These are phyloP conservation scores for Epichloe uncinata DNA, from an alignment of 2,329 filamentous ascomycete genomes.

Conservation along the genomic window DNA sequence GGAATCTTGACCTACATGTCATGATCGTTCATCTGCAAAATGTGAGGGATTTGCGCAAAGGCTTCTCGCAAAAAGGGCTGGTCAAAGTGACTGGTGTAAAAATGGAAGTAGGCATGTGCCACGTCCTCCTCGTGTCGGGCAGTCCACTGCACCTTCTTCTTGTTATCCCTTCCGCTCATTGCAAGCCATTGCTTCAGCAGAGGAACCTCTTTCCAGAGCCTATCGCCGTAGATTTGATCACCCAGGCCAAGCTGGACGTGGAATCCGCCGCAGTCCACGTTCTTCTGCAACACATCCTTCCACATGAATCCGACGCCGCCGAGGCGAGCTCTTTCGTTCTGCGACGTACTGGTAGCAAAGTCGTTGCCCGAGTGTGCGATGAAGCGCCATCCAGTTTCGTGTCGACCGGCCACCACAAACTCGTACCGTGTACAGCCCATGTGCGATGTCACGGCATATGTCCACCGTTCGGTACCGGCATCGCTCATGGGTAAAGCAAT, in stretches of 20 bases:
- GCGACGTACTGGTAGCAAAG: conserved; percentile 76
- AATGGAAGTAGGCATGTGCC: conserved; percentile 94
- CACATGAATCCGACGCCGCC: conserved; percentile 94
- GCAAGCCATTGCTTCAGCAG: conserved; percentile 89
- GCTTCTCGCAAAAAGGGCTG: conserved; percentile 89
- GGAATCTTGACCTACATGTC: conserved; percentile 63
- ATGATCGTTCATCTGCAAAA: conserved; percentile 89
- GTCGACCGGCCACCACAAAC: conserved; percentile 81
- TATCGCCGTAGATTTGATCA: conserved; percentile 89
- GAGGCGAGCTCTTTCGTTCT: conserved; percentile 71
- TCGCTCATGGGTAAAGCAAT: conserved; percentile 85
- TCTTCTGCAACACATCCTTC: conserved; percentile 97
- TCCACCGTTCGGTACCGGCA: conserved; percentile 71
- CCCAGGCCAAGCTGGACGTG: conserved; percentile 87
- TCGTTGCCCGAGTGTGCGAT: conserved; percentile 94
- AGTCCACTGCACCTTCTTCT: conserved; percentile 84
- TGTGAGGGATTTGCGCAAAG: conserved; percentile 92
- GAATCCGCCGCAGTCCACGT: conserved; percentile 90
- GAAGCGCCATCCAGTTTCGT: conserved; percentile 90
- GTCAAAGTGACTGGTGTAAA: conserved; percentile 96
- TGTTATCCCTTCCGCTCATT: conserved; percentile 83
- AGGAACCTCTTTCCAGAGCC: conserved; percentile 92
- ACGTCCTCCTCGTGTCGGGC: conserved; percentile 93
- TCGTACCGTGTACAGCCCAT: conserved; percentile 96
- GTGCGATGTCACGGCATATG: conserved; percentile 94